Evolutionary conservation across 768 basidiomycete genomes (phyloP), one percentile per base, ranked within the genome.

Genomic region (Macrolepiota albuminosa): DNA sequence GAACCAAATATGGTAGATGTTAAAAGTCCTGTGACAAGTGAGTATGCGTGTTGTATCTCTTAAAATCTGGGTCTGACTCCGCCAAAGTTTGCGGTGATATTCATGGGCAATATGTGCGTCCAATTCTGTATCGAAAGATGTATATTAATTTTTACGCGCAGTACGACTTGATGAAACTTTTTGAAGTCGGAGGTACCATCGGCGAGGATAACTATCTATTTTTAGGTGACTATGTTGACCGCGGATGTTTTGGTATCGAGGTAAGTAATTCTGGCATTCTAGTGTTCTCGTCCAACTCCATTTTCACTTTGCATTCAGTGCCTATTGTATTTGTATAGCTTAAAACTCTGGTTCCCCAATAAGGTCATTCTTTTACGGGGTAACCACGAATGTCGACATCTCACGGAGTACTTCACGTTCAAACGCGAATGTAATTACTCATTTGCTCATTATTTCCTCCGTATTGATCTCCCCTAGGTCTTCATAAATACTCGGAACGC

Each of bases 81-180:
- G 1, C 21, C 54, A 21, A 66, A 95, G 95, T 98, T 64, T 96
- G 95, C 69, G 95, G 95, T 24, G 95, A 98, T 77, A 94, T 98
- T 49, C 95, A 98, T 67, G 95, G 95, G 10, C 95, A 98, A 89
- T 98, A 93, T 73, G 95, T 95, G 72, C 45, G 64, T 66, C 60
- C 26, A 43, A 21, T 36, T 26, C 16, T n/a, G 6, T 2, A 37
- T 43, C 10, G 6, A 39, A 29, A 36, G n/a, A n/a, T 13, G 1
- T 48, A n/a, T 14, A 37, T 5, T 36, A 6, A 37, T 29, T 39
- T 1, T 7, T 39, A 11, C 5, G 29, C 51, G 33, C 68, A 98
- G 94, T 98, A 95, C 71, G 96, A 98, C 75, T 80, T 98, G 60
- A 96, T 98, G 93, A 97, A 98, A 74, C 81, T 98, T 43, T 95